These are phyloP conservation scores for Neofusicoccum parvum DNA, from an alignment of 2,329 filamentous ascomycete species.

Conservation along the genomic window DNA sequence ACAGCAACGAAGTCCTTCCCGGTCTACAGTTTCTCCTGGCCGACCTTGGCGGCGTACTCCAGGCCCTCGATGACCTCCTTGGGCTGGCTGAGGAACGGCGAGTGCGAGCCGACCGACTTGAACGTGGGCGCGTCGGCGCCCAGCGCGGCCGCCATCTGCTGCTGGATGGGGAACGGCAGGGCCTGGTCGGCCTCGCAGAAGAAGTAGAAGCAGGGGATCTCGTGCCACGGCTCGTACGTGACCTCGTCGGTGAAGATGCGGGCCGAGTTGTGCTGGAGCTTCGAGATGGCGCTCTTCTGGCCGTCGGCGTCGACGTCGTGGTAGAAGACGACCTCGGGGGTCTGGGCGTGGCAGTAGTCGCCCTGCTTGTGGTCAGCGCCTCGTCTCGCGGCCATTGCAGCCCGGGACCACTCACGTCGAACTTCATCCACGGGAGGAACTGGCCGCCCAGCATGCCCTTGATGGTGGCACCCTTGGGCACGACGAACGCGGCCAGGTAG, in stretches of 20 bases:
- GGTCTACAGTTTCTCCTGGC: constrained; percentile 3
- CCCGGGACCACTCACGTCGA: constrained; percentile 25
- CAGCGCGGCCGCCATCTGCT: constrained; percentile 35
- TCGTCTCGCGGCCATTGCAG: background rate
- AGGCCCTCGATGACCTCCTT: constrained; percentile 34
- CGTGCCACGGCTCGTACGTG: constrained; percentile 37
- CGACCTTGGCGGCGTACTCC: constrained; percentile 15
- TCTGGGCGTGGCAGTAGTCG: constrained; percentile 18
- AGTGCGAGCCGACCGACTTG: constrained; percentile 35
- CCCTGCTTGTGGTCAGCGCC: background rate
- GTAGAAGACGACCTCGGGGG: constrained; percentile 18
- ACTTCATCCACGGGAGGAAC: constrained; percentile 32
- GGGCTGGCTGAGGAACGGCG: constrained; percentile 45
- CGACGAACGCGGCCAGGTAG: constrained; percentile 42
- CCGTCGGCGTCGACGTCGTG: constrained; percentile 17
- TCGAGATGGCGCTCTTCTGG: constrained; percentile 3
- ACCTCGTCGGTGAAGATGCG: constrained; percentile 24
- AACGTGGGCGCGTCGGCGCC: constrained; percentile 21
- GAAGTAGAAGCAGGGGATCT: constrained; percentile 40
- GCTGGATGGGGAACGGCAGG: constrained; percentile 35
- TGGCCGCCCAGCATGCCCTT: constrained; percentile 31
- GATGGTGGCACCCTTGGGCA: constrained; percentile 38
- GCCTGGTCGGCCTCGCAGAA: constrained; percentile 41
- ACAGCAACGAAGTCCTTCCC: background rate
- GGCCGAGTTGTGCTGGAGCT: constrained; percentile 11